Evolutionary conservation across 73 alveolate genomes (phyloP).

Genomic region (Tetrahymena borealis): DNA sequence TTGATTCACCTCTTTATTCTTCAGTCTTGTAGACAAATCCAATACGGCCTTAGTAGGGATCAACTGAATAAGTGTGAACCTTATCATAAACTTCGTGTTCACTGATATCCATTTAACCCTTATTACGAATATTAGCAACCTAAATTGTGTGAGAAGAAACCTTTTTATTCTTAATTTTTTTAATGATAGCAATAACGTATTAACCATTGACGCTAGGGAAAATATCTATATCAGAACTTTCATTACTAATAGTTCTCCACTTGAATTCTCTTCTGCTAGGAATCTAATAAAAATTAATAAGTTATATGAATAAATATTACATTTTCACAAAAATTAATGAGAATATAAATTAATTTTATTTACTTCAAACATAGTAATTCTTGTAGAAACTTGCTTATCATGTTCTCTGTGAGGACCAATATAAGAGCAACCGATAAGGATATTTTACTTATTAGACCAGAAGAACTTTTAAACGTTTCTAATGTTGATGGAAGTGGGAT

Average conservation of each 20-base stretch:
- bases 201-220: neutral
- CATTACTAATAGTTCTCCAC: neutral
- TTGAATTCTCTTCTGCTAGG: neutral
- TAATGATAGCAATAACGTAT: neutral
- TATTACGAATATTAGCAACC: neutral
- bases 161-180: neutral
- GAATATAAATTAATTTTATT: no score
- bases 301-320: no score
- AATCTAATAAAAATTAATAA: neutral
- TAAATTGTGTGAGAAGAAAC: neutral
- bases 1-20: neutral
- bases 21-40: neutral
- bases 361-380: neutral
- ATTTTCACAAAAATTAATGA: no score
- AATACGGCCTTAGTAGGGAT: neutral
- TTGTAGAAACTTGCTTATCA: neutral
- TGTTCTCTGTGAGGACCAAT: neutral
- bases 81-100: neutral
- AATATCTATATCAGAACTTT: neutral
- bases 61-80: neutral
- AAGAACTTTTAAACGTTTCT: neutral
- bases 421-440: neutral
- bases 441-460: neutral
- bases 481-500: neutral
- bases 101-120: neutral